phyloP scores from a whole-genome alignment of 2,329 filamentous ascomycete genomes.

The Didymella segeticola region DNA sequence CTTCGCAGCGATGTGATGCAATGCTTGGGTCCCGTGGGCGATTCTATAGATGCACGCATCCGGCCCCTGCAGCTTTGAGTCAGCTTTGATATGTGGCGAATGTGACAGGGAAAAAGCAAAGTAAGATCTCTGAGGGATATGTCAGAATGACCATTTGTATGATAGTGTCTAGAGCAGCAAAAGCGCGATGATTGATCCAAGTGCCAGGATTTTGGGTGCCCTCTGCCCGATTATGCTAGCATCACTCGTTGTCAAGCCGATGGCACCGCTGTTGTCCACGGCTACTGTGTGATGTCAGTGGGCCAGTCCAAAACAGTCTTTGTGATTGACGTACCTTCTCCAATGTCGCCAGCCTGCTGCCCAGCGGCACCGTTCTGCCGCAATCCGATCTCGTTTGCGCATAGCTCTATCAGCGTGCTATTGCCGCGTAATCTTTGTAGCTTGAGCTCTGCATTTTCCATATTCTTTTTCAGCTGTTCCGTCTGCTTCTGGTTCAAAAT shows the following conservation, averaged over 20 bases:
- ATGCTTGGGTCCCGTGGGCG: neutral
- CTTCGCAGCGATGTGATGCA: neutral
- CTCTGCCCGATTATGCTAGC: neutral
- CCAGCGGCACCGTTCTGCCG: slow-evolving; percentile 9
- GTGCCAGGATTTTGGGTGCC: neutral
- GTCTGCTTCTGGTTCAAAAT: slow-evolving; percentile 32
- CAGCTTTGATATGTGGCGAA: too few species aligned
- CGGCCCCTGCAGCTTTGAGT: neutral
- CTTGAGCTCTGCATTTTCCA: slow-evolving; percentile 34
- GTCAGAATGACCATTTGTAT: neutral
- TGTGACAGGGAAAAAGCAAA: neutral
- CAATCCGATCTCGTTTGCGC: slow-evolving; percentile 3
- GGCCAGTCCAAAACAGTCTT: neutral
- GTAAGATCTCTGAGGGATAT: neutral
- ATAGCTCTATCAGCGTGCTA: slow-evolving; percentile 34
- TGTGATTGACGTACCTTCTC: neutral
- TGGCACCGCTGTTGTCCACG: slow-evolving; percentile 21
- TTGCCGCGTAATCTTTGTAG: slow-evolving; percentile 33
- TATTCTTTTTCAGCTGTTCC: slow-evolving; percentile 30
- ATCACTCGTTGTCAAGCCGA: slow-evolving; percentile 13
- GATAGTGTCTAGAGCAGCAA: neutral
- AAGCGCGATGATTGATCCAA: neutral
- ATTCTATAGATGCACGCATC: neutral
- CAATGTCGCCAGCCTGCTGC: slow-evolving; percentile 16
- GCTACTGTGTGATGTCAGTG: slow-evolving; percentile 11